phyloP scores from a whole-genome alignment of 108 stramenopile species.

The Stephanodiscus minutulus region DNA sequence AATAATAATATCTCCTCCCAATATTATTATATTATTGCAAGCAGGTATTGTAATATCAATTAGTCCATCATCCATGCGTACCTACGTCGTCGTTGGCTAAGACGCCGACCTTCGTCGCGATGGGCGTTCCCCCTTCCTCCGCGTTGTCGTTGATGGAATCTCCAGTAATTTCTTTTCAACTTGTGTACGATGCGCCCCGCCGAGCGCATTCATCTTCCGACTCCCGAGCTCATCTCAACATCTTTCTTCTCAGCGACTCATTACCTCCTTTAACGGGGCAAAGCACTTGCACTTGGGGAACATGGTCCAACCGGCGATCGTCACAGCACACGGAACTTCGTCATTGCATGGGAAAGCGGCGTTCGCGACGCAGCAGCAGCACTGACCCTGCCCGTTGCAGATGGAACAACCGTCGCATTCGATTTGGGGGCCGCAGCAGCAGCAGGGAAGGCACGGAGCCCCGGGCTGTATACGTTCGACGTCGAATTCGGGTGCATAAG shows the following conservation, averaged over 20 bases:
- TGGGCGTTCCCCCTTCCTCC: no score
- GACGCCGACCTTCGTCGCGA: no score
- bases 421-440: slow-evolving; percentile 50
- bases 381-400: slow-evolving; percentile 61
- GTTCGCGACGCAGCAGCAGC: slow-evolving; percentile 60
- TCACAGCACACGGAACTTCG: slow-evolving; percentile 68
- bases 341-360: slow-evolving; percentile 79
- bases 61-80: no score
- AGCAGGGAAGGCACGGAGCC: slow-evolving; percentile 55
- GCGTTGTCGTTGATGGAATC: no score
- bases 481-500: background rate
- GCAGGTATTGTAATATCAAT: no score
- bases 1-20: no score
- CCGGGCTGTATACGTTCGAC: slow-evolving; percentile 37
- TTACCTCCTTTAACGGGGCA: slow-evolving; percentile 48
- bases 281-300: slow-evolving; percentile 66
- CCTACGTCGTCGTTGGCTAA: no score
- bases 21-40: no score
- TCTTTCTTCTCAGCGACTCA: slow-evolving; percentile 29
- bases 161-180: no score
- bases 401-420: slow-evolving; percentile 62
- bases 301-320: slow-evolving; percentile 61
- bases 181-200: no score
- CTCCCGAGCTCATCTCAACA: no score
- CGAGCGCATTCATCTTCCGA: no score